Conservation (phyloP, 148 eudicot species). For the Spergularia marina region DNA sequence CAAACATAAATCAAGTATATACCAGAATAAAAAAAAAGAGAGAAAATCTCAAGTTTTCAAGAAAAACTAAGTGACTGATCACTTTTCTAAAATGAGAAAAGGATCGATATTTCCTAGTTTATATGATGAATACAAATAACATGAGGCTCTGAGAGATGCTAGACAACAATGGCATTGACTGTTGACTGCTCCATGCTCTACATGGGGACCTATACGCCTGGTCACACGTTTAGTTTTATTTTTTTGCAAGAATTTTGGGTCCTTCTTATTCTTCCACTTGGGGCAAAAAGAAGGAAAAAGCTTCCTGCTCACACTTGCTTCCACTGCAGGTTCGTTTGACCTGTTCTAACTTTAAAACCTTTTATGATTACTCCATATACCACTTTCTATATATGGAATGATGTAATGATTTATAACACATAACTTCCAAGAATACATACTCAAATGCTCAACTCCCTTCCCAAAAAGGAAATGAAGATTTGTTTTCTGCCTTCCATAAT, state of each 20-base stretch:
- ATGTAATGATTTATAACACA: neutral
- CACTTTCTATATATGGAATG: neutral
- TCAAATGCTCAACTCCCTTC: neutral
- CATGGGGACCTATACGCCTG: neutral
- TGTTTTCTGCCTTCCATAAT: neutral
- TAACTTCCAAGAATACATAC: neutral
- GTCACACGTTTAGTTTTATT: neutral
- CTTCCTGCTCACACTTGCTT: neutral
- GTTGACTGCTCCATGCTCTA: neutral
- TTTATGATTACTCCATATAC: neutral
- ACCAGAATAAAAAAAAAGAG: neutral
- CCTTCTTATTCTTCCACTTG: neutral
- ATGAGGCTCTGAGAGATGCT: no score
- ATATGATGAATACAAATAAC: no score
- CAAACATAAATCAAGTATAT: neutral
- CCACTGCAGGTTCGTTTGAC: neutral
- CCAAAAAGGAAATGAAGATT: slow-evolving; percentile 16
- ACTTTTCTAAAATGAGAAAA: neutral
- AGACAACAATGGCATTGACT: neutral
- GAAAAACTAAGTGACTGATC: neutral
- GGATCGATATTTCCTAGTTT: no score
- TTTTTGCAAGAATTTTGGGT: neutral
- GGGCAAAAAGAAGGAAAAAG: neutral
- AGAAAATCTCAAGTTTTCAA: neutral
- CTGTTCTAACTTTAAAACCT: neutral